Percentiles rank a stretch among this genome's conserved stretches.
Conservation (phyloP, 352 stramenopile genomes). For the Phytophthora kernoviae region DNA sequence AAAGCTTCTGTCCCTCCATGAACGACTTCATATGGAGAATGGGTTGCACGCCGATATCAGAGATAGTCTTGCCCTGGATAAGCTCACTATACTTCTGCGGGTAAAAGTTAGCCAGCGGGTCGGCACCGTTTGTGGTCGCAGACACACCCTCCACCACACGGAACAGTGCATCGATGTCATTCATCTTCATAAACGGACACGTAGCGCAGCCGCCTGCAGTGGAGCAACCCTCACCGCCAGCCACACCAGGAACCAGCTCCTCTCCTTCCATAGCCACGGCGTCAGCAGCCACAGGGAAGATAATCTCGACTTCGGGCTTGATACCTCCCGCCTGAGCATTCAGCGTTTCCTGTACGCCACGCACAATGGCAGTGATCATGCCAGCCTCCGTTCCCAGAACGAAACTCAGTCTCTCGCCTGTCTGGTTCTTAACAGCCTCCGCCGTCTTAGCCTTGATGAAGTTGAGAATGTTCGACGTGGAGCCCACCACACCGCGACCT, state of each 20-base stretch:
- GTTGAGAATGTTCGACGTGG: constrained; percentile 97
- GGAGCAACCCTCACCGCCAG: constrained; percentile 95
- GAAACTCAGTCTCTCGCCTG: constrained; percentile 89
- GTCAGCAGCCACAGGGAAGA: constrained; percentile 96
- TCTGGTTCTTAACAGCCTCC: constrained; percentile 72
- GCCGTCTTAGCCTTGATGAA: constrained; percentile 97
- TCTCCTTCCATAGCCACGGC: constrained; percentile 85
- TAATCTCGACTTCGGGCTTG: constrained; percentile 94
- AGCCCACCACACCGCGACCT: constrained; percentile 93
- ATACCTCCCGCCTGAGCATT: constrained; percentile 42
- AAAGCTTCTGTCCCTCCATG: constrained; percentile 91
- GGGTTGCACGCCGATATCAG: constrained; percentile 93
- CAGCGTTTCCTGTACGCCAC: constrained; percentile 89
- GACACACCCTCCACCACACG: constrained; percentile 85
- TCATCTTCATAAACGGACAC: constrained; percentile 99
- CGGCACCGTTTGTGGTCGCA: constrained; percentile 27
- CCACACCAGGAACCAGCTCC: constrained; percentile 89
- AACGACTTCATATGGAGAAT: constrained; percentile 98
- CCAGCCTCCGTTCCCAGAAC: constrained; percentile 96
- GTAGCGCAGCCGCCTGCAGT: constrained; percentile 96
- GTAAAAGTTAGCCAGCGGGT: constrained; percentile 89
- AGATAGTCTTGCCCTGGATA: constrained; percentile 91
- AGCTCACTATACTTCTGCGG: constrained; percentile 91
- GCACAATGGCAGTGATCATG: constrained; percentile 98
- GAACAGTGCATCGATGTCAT: constrained; percentile 97